Conservation (phyloP, 179 eudicot species). For the Gypsophila paniculata region DNA sequence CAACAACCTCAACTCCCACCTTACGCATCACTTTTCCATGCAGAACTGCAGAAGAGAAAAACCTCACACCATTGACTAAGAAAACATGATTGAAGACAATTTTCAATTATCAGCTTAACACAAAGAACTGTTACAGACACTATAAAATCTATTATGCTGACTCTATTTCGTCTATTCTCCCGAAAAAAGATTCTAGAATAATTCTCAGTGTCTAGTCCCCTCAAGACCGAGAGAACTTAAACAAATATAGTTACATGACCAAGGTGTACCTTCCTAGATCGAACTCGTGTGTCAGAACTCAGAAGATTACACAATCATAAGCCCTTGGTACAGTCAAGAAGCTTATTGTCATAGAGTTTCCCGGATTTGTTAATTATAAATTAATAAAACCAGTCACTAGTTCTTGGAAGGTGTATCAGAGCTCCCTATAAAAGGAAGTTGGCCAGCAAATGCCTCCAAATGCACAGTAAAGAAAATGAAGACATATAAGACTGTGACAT, state of each 20-base stretch:
- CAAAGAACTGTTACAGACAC: background rate
- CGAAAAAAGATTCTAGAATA: background rate
- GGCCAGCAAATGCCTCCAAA: background rate
- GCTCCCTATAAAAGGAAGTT: background rate
- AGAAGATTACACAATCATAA: background rate
- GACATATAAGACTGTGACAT: background rate
- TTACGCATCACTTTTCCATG: conserved; percentile 80
- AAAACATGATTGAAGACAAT: background rate
- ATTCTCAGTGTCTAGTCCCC: too few species aligned
- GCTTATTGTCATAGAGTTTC: background rate
- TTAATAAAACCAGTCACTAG: background rate
- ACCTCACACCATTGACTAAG: conserved; percentile 5
- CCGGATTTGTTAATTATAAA: background rate
- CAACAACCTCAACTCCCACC: conserved; percentile 82
- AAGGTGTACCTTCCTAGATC: background rate
- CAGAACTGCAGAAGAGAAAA: conserved; percentile 43
- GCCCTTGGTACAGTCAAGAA: background rate
- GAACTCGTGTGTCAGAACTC: background rate
- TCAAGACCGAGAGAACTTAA: too few species aligned
- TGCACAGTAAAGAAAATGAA: background rate
- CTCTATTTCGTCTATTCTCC: background rate
- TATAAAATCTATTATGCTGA: background rate
- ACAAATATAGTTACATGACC: background rate
- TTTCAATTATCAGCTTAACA: background rate
- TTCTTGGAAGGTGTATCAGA: background rate